Percentiles rank a stretch among this genome's conserved stretches.
These are phyloP conservation scores for Globisporangium paroecandrum DNA, from an alignment of 352 stramenopile genomes.

Conservation along the genomic window DNA sequence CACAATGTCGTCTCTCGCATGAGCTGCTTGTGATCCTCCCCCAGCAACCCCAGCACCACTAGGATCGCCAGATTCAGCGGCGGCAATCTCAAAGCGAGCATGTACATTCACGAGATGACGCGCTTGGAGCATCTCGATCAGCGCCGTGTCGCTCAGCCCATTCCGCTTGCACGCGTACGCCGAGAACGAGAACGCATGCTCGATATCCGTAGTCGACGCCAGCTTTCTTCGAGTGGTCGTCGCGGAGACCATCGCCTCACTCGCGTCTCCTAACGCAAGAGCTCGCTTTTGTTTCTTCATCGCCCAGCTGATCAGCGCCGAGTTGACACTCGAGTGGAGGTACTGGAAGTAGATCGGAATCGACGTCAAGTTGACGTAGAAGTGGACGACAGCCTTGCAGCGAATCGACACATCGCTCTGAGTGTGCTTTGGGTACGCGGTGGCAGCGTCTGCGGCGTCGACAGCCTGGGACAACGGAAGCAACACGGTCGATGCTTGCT, in stretches of 20 bases:
- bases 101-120: conserved; percentile 78
- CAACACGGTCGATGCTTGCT: conserved; percentile 71
- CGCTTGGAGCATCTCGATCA: conserved; percentile 84
- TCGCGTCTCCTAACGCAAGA: background rate
- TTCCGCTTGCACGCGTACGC: conserved; percentile 84
- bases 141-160: conserved; percentile 75
- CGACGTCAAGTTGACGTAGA: conserved; percentile 85
- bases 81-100: conserved; percentile 53
- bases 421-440: conserved; percentile 8
- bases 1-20: conserved; percentile 8
- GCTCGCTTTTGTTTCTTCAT: conserved; percentile 34
- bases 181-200: conserved; percentile 78
- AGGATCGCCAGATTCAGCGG: conserved; percentile 22
- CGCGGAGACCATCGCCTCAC: background rate
- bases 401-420: conserved; percentile 28
- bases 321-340: conserved; percentile 65
- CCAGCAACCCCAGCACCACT: background rate
- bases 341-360: conserved; percentile 83
- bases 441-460: conserved; percentile 26
- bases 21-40: background rate
- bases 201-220: conserved; percentile 69
- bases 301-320: conserved; percentile 58
- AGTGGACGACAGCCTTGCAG: conserved; percentile 52
- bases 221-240: conserved; percentile 19
- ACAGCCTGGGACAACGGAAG: conserved; percentile 65